phyloP scores from a whole-genome alignment of 1,284 basidiomycete genomes.

The Phellopilus nigrolimitatus region DNA sequence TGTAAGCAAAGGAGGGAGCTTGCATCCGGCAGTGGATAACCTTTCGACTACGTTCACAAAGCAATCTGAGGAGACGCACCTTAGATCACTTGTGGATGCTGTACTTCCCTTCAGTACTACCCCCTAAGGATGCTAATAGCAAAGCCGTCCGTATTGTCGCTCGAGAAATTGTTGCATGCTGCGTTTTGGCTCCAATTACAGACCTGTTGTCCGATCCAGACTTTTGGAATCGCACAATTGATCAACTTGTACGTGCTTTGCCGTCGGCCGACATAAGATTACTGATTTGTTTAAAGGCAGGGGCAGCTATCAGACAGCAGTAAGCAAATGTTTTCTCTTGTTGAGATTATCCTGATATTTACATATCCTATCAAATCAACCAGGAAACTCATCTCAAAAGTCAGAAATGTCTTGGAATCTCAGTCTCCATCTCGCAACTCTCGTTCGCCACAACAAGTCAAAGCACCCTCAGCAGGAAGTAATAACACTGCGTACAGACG shows the following conservation, averaged over 20 bases:
- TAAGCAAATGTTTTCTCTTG: slow-evolving; percentile 35
- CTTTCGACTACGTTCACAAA: slow-evolving; percentile 84
- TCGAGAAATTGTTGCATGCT: slow-evolving; percentile 80
- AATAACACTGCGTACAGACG: slow-evolving; percentile 73
- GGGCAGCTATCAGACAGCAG: slow-evolving; percentile 88
- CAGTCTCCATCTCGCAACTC: slow-evolving; percentile 59
- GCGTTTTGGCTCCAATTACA: slow-evolving; percentile 81
- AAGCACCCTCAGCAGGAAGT: slow-evolving; percentile 47
- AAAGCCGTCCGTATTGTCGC: slow-evolving; percentile 67
- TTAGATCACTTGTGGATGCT: slow-evolving; percentile 66
- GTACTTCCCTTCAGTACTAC: slow-evolving; percentile 71
- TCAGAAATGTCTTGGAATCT: slow-evolving; percentile 76
- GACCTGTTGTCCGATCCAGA: slow-evolving; percentile 93
- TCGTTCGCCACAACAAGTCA: slow-evolving; percentile 33
- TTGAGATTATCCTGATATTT: slow-evolving; percentile 1
- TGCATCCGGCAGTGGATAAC: slow-evolving; percentile 80
- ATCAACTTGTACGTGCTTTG: slow-evolving; percentile 68
- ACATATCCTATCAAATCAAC: not conserved
- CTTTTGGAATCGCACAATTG: slow-evolving; percentile 92
- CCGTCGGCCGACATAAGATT: not conserved
- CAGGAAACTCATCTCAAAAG: slow-evolving; percentile 79
- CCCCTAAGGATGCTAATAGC: slow-evolving; percentile 71
- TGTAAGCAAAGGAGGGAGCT: slow-evolving; percentile 55
- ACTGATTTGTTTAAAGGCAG: slow-evolving; percentile 50
- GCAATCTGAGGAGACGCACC: slow-evolving; percentile 84